Percentiles rank a stretch among this genome's conserved stretches.
Conservation (phyloP, 257 asterid species). For the Rehmannia glutinosa region DNA sequence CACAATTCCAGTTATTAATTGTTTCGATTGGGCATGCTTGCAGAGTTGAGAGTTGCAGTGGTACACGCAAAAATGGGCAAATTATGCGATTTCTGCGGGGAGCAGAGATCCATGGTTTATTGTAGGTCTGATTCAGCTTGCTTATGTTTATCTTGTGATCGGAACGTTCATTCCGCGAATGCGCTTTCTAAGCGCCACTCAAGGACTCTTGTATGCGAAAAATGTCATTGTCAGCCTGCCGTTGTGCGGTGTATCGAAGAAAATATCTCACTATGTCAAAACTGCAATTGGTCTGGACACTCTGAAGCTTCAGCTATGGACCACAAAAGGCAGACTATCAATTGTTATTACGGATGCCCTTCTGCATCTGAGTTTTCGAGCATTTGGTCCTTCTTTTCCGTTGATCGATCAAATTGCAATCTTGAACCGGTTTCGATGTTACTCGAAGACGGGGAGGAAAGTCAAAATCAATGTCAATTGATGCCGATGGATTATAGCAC, state of each 20-base stretch:
- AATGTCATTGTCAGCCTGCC: conserved; percentile 51
- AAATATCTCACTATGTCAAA: conserved; percentile 57
- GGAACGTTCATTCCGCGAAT: conserved; percentile 67
- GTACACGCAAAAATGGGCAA: conserved; percentile 32
- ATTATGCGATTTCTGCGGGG: conserved; percentile 58
- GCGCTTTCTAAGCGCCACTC: conserved; percentile 59
- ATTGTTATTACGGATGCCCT: conserved; percentile 65
- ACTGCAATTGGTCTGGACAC: conserved; percentile 48
- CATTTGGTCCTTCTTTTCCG: conserved; percentile 51
- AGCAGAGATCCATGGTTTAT: conserved; percentile 52
- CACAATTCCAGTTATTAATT: not conserved
- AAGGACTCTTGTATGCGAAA: conserved; percentile 57
- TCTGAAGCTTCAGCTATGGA: conserved; percentile 19
- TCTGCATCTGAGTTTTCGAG: conserved; percentile 62
- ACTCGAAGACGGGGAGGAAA: conserved; percentile 29
- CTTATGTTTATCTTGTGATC: conserved; percentile 68
- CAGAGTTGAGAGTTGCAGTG: conserved; percentile 17
- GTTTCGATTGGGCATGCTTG: conserved; percentile 1
- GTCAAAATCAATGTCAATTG: not conserved
- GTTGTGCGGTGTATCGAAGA: conserved; percentile 44
- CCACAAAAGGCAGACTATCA: conserved; percentile 39
- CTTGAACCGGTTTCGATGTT: conserved; percentile 11
- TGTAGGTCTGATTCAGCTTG: conserved; percentile 58
- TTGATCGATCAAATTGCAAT: conserved; percentile 21
- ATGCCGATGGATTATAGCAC: conserved; percentile 12